phyloP scores from a whole-genome alignment of 75 land plant species.

The Gnetum montanum region DNA sequence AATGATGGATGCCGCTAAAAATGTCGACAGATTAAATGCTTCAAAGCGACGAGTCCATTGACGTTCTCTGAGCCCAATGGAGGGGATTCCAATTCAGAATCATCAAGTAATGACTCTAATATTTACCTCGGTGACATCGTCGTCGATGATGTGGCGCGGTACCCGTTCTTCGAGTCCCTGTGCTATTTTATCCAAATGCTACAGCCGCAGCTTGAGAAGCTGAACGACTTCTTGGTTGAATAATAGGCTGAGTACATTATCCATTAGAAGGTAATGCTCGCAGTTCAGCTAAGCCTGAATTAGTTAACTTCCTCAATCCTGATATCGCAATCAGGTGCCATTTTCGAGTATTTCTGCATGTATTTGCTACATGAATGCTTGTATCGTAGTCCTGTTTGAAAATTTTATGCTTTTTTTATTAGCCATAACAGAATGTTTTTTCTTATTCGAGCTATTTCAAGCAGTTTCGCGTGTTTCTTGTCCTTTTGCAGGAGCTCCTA shows the following conservation, averaged over 20 bases:
- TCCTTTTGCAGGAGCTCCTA: slow-evolving; percentile 40
- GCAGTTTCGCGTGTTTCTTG: no score
- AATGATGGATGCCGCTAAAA: no score
- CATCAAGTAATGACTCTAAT: neutral
- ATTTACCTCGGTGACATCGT: neutral
- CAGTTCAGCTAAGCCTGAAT: no score
- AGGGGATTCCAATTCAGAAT: no score
- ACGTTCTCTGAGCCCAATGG: no score
- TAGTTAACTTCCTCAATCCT: neutral
- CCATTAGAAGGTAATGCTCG: slow-evolving; percentile 58
- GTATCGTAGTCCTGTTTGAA: no score
- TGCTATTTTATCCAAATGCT: slow-evolving; percentile 45
- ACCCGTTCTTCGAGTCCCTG: slow-evolving; percentile 23
- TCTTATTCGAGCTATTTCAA: no score
- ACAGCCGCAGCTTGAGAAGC: slow-evolving; percentile 71
- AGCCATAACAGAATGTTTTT: no score
- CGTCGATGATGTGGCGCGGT: neutral
- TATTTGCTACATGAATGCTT: no score
- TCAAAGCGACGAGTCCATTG: no score
- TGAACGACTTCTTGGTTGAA: slow-evolving; percentile 68
- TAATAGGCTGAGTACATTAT: slow-evolving; percentile 85
- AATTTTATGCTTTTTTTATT: no score
- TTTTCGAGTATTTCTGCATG: neutral
- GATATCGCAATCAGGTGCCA: neutral
- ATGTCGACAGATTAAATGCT: no score